Conservation (phyloP, 2,329 filamentous ascomycete genomes). For the Fonsecaea erecta region DNA sequence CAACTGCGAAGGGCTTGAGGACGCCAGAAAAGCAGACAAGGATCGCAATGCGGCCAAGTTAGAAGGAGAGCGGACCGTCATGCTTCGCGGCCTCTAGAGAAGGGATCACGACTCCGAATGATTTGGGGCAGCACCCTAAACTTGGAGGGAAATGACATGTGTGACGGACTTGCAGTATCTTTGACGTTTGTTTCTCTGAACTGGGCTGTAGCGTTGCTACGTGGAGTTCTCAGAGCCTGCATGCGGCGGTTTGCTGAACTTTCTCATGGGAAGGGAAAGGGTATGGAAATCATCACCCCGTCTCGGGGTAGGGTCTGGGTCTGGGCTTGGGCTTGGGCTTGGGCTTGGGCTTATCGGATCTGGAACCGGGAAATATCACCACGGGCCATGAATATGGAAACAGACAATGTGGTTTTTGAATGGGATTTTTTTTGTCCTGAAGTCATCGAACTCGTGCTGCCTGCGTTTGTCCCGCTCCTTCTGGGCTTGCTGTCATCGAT, state of each 20-base stretch:
- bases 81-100: slow-evolving; percentile 82
- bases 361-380: not conserved
- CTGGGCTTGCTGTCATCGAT: not conserved
- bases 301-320: slow-evolving; percentile 1
- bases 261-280: not conserved
- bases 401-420: not conserved
- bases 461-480: not conserved
- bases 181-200: not conserved
- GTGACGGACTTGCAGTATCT: slow-evolving; percentile 1
- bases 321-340: not conserved
- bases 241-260: not conserved
- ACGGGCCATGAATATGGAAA: not conserved
- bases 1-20: slow-evolving; percentile 88
- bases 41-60: slow-evolving; percentile 92
- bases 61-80: slow-evolving; percentile 88
- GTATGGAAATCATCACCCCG: not conserved
- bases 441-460: not conserved
- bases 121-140: not conserved
- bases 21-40: slow-evolving; percentile 97
- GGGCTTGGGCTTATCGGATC: not conserved
- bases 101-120: not conserved
- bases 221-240: not conserved
- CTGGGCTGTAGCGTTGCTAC: not conserved
- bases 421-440: not conserved
- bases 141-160: not conserved